These are phyloP conservation scores for Protomyces inouyei DNA, from an alignment of 1,139 yeast genomes.

Conservation along the genomic window DNA sequence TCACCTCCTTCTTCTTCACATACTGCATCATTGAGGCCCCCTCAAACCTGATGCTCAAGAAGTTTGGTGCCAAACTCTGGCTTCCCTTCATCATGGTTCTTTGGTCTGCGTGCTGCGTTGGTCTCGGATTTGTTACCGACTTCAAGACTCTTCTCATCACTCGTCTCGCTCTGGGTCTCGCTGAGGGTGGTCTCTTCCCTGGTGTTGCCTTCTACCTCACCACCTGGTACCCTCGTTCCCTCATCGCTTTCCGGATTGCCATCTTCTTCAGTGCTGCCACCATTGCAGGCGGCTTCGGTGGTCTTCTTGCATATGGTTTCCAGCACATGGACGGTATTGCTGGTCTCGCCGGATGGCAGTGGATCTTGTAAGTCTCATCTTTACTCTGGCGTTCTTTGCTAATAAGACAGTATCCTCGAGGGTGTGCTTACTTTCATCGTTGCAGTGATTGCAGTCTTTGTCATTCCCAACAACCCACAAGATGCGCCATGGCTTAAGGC, in stretches of 20 bases:
- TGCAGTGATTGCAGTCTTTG: slow-evolving; percentile 56
- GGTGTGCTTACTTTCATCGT: slow-evolving; percentile 64
- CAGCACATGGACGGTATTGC: slow-evolving; percentile 43
- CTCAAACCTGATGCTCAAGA: slow-evolving; percentile 59
- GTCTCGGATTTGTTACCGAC: slow-evolving; percentile 52
- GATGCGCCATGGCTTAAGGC: slow-evolving; percentile 47
- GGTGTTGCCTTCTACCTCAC: slow-evolving; percentile 82
- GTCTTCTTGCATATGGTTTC: slow-evolving; percentile 53
- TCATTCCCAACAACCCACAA: slow-evolving; percentile 71
- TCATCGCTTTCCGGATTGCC: slow-evolving; percentile 75
- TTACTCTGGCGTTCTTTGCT: slow-evolving; percentile 77
- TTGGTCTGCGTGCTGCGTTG: slow-evolving; percentile 40
- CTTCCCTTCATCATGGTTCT: slow-evolving; percentile 34
- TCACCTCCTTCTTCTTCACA: slow-evolving; percentile 67
- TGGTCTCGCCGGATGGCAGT: slow-evolving; percentile 46
- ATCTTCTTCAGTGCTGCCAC: slow-evolving; percentile 91
- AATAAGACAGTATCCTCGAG: slow-evolving; percentile 48
- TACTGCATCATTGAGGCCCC: slow-evolving; percentile 63
- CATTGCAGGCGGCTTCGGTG: slow-evolving; percentile 79
- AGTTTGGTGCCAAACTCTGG: slow-evolving; percentile 55
- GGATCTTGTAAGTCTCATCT: slow-evolving; percentile 52
- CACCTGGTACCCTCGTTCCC: slow-evolving; percentile 78
- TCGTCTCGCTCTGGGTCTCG: slow-evolving; percentile 69
- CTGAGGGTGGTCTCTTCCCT: slow-evolving; percentile 93
- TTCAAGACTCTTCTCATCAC: slow-evolving; percentile 58